Conservation (phyloP, 192 early-diverging fungal species). For the Podila epigama region DNA sequence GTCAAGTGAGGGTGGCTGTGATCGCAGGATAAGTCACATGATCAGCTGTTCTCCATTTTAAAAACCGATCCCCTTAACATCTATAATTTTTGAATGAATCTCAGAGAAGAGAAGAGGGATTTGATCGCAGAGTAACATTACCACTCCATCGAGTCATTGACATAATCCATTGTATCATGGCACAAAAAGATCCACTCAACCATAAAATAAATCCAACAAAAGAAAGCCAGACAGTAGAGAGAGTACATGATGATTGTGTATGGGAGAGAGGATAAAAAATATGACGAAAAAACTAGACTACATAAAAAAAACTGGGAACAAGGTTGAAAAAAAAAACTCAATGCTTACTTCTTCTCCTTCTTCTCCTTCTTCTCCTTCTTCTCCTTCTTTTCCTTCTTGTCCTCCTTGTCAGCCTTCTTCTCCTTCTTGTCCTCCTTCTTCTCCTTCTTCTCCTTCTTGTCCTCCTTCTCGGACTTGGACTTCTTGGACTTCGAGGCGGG, state of each 20-base stretch:
- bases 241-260: not conserved
- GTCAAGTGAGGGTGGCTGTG: no score
- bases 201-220: no score
- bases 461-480: slow-evolving; percentile 66
- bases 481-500: slow-evolving; percentile 57
- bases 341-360: slow-evolving; percentile 16
- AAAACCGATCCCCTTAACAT: no score
- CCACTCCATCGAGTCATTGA: no score
- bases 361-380: slow-evolving; percentile 36
- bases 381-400: slow-evolving; percentile 5
- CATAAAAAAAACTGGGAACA: not conserved
- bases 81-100: no score
- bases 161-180: no score
- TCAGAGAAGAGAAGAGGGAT: no score
- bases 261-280: not conserved
- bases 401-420: slow-evolving; percentile 9
- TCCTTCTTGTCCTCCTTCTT: slow-evolving; percentile 63
- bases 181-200: no score
- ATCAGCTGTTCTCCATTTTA: no score
- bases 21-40: no score
- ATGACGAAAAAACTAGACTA: not conserved
- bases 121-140: no score
- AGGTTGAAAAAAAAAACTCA: slow-evolving; percentile 31
- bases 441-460: slow-evolving; percentile 65
- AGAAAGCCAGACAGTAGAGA: no score